Base-by-base conservation (phyloP, 352 stramenopile genomes). In the Pilasporangium apinafurcum region DNA sequence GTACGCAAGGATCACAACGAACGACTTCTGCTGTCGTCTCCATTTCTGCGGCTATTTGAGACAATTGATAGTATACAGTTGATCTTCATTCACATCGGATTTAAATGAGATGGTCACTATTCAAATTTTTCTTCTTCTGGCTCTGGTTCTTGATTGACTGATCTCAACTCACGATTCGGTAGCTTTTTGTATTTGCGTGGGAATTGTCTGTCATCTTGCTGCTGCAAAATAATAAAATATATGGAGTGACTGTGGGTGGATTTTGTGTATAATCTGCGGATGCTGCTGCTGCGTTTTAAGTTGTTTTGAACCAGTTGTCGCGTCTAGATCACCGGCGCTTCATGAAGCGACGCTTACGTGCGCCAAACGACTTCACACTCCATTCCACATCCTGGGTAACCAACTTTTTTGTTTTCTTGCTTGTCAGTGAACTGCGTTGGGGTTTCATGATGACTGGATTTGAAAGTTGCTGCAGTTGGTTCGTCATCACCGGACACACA, bases 311-410 rank as follows among this genome's bases (percentile, higher is more conserved):
- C 51, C n/a, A n/a, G n/a, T 49, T 40, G 28, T n/a, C 25, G 16
- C 39, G 24, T 22, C 37, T 39, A 39, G 30, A n/a, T 48, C n/a
- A n/a, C 17, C 38, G 44, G n/a, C 41, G 65, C 42, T 71, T 63
- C 29, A 76, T 40, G n/a, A 62, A 31, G 31, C 62, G 61, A 29
- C 64, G 67, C 48, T 83, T 83, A 27, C 69, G 75, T 44, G 58
- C 46, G 13, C 64, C 67, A 39, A 87, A 85, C 20, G 75, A 85
- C 56, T 88, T 88, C 30, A 70, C 52, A 16, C 59, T 52, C 7
- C 51, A 53, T 21, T 62, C 49, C 1, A 53, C 42, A 8, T 16
- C 3, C 25, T 18, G 13, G 22, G 22, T 29, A 25, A 3, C 13
- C 9, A 14, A 20, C 28, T 18, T 34, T 8, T 17, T 24, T 29